phyloP scores from a whole-genome alignment of 495 filamentous ascomycete species.

The Echria macrotheca region DNA sequence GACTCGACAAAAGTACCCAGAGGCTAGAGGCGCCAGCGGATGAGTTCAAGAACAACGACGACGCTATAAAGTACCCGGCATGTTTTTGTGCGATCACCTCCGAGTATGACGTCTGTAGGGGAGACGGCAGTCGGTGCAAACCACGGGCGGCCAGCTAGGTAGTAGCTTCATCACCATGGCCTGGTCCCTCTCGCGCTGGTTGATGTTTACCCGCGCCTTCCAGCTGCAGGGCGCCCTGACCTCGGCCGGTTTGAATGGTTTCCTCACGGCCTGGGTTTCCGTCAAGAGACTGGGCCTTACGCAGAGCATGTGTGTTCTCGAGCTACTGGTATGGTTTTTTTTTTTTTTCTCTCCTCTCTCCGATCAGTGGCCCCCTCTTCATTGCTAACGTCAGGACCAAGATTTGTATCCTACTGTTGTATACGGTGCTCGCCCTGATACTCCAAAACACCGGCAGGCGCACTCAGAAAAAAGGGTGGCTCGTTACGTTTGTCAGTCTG shows the following conservation, averaged over 20 bases:
- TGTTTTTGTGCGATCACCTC: no score
- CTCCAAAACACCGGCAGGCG: constrained; percentile 26
- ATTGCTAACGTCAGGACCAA: no score
- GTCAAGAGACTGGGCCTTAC: constrained; percentile 21
- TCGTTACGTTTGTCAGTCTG: constrained; percentile 21
- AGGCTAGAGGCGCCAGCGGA: no score
- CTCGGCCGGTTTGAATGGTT: constrained; percentile 33
- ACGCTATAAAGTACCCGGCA: no score
- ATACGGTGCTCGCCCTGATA: constrained; percentile 29
- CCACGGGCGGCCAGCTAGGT: no score
- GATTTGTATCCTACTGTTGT: constrained; percentile 29
- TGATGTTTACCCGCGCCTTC: constrained; percentile 25
- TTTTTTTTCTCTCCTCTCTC: neutral
- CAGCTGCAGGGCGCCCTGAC: constrained; percentile 27
- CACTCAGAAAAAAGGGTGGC: constrained; percentile 19
- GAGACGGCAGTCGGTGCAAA: no score
- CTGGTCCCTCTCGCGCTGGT: constrained; percentile 30
- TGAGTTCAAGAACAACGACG: no score
- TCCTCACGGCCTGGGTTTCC: constrained; percentile 29
- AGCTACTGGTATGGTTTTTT: constrained; percentile 31
- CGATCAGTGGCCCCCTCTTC: constrained; percentile 7
- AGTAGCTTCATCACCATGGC: no score
- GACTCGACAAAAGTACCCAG: no score
- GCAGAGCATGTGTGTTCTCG: constrained; percentile 25
- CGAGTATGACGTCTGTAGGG: no score